These are phyloP conservation scores for Corymbia calophylla DNA, from an alignment of 441 rosid species.

Conservation along the genomic window DNA sequence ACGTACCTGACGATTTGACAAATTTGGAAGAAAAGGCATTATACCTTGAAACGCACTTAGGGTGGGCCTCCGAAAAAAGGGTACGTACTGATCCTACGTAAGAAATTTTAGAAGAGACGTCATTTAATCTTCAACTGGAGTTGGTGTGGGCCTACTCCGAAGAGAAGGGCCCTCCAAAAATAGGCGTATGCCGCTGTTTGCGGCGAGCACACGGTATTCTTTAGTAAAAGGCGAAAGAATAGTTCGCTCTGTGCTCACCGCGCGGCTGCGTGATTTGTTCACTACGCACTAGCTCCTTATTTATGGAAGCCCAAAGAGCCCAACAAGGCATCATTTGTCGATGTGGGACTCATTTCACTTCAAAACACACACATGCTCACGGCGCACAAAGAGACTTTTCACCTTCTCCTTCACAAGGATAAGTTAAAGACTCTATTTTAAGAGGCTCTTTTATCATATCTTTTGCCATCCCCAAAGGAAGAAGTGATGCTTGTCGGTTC, in stretches of 20 bases:
- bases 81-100: too few relatives aligned
- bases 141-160: background rate
- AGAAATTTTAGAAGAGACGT: too few relatives aligned
- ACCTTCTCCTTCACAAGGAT: background rate
- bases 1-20: too few relatives aligned
- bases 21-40: too few relatives aligned
- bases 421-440: background rate
- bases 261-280: background rate
- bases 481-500: background rate
- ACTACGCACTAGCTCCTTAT: rapidly evolving
- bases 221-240: constrained; percentile 21
- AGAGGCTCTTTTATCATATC: background rate
- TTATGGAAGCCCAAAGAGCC: background rate
- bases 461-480: background rate
- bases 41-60: too few relatives aligned
- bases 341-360: background rate
- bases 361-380: background rate
- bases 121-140: rapidly evolving
- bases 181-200: background rate
- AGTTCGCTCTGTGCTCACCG: constrained; percentile 15
- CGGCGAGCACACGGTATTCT: constrained; percentile 17
- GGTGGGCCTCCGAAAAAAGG: too few relatives aligned
- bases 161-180: background rate
- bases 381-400: background rate
- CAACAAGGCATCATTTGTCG: rapidly evolving